Percentiles rank a stretch among this genome's conserved stretches.
Evolutionary conservation across 78 protist genomes (phyloP).

Genomic region (Bodo saltans): DNA sequence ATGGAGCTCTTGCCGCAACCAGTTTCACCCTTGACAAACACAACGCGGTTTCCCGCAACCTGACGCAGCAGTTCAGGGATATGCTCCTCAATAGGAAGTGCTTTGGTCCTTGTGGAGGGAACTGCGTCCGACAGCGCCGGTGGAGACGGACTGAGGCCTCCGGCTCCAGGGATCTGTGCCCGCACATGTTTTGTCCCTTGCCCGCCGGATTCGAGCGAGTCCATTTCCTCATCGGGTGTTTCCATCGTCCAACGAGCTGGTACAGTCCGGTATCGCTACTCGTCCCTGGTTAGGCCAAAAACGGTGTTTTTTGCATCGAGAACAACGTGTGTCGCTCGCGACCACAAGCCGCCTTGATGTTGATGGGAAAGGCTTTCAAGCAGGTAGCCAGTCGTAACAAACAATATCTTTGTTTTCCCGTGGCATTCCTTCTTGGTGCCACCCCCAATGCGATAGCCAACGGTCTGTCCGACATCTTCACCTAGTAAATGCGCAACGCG

Average conservation of each 20-base stretch:
- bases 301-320: too few relatives aligned
- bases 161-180: too few relatives aligned
- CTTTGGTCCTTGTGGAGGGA: too few relatives aligned
- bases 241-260: too few relatives aligned
- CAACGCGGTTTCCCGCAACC: neutral
- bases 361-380: neutral
- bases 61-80: neutral
- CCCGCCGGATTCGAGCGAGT: too few relatives aligned
- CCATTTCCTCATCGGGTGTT: too few relatives aligned
- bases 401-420: conserved; percentile 50
- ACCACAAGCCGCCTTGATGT: neutral
- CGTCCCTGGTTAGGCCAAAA: too few relatives aligned
- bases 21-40: conserved; percentile 22
- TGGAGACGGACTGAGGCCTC: too few relatives aligned
- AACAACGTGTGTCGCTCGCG: conserved; percentile 36
- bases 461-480: conserved; percentile 45
- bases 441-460: conserved; percentile 70
- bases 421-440: too few relatives aligned
- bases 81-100: conserved; percentile 14
- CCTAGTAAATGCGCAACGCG: conserved; percentile 74
- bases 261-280: too few relatives aligned
- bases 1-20: conserved; percentile 49
- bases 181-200: too few relatives aligned
- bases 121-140: too few relatives aligned
- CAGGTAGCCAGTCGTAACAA: conserved; percentile 70